Evolutionary conservation across 2,329 filamentous ascomycete genomes (phyloP).

Genomic region (Cyclaneusma minus): DNA sequence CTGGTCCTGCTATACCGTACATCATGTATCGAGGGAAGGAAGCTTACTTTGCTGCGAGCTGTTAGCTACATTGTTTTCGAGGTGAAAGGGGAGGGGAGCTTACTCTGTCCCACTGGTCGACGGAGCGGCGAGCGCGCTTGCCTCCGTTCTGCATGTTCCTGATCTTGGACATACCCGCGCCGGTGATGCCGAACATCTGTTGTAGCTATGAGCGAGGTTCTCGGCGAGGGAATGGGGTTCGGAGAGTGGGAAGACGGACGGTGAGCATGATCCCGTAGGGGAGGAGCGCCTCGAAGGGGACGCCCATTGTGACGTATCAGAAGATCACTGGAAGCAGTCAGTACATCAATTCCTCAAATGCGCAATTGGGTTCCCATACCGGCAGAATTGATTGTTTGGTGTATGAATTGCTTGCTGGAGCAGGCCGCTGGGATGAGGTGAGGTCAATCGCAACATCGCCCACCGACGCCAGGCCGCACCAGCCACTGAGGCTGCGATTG

Average conservation of each 20-base stretch:
- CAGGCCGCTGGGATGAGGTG: conserved; percentile 4
- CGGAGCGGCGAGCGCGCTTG: conserved; percentile 22
- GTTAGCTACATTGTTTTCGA: conserved; percentile 10
- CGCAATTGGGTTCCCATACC: conserved; percentile 5
- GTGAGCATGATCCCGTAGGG: conserved; percentile 24
- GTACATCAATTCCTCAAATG: neutral
- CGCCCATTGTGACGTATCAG: conserved; percentile 19
- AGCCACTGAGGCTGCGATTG: no score
- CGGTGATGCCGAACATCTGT: conserved; percentile 25
- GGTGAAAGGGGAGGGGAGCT: conserved; percentile 6
- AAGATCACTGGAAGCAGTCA: conserved; percentile 4
- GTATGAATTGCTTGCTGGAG: conserved; percentile 9
- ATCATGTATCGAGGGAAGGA: neutral
- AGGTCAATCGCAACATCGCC: conserved; percentile 4
- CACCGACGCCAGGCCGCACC: conserved; percentile 1
- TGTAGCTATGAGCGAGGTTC: conserved; percentile 1
- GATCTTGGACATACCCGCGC: conserved; percentile 22
- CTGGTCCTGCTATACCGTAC: conserved; percentile 3
- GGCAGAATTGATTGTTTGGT: conserved; percentile 8
- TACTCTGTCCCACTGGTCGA: conserved; percentile 25
- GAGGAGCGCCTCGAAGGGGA: conserved; percentile 25
- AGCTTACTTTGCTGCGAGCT: conserved; percentile 19
- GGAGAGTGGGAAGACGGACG: conserved; percentile 13
- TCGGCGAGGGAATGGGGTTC: conserved; percentile 2
- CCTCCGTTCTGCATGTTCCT: conserved; percentile 23